Evolutionary conservation across 2,329 filamentous ascomycete species (phyloP).

Genomic region (Penicillium sp.): DNA sequence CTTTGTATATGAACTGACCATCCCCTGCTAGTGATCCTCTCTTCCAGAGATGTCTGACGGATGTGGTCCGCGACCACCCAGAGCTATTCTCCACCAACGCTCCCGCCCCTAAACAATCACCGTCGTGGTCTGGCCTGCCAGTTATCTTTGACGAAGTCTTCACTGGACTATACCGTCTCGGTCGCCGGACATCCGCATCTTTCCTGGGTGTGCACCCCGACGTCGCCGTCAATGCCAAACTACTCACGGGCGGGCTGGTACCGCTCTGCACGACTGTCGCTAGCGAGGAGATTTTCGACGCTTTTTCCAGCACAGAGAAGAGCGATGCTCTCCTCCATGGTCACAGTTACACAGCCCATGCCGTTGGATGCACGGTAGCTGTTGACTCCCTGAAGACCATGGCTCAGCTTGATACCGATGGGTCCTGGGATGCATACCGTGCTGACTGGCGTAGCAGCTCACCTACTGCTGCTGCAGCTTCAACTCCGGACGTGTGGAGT

Average conservation of each 20-base stretch:
- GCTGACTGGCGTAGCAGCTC: slow-evolving; percentile 38
- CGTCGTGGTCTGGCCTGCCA: slow-evolving; percentile 62
- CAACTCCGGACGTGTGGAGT: slow-evolving; percentile 49
- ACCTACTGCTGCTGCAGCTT: background rate
- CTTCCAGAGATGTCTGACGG: slow-evolving; percentile 64
- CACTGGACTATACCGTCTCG: slow-evolving; percentile 73
- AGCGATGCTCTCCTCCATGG: slow-evolving; percentile 71
- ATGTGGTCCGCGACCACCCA: slow-evolving; percentile 54
- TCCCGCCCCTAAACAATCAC: slow-evolving; percentile 10
- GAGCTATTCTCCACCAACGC: slow-evolving; percentile 44
- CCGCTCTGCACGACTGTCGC: slow-evolving; percentile 70
- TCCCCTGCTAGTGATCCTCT: slow-evolving; percentile 59
- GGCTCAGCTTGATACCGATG: slow-evolving; percentile 48
- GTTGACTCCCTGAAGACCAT: slow-evolving; percentile 57
- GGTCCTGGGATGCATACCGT: slow-evolving; percentile 51
- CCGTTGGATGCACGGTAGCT: slow-evolving; percentile 70
- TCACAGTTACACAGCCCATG: slow-evolving; percentile 78
- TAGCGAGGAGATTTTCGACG: slow-evolving; percentile 62
- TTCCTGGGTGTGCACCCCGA: slow-evolving; percentile 63
- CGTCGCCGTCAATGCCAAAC: slow-evolving; percentile 71
- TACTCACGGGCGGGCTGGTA: slow-evolving; percentile 70
- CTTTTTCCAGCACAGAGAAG: slow-evolving; percentile 64
- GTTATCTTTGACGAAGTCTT: slow-evolving; percentile 82
- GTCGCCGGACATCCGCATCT: slow-evolving; percentile 59
- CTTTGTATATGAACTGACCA: background rate